These are phyloP conservation scores for Ogataea minuta DNA, from an alignment of 805 yeast genomes.

Conservation along the genomic window DNA sequence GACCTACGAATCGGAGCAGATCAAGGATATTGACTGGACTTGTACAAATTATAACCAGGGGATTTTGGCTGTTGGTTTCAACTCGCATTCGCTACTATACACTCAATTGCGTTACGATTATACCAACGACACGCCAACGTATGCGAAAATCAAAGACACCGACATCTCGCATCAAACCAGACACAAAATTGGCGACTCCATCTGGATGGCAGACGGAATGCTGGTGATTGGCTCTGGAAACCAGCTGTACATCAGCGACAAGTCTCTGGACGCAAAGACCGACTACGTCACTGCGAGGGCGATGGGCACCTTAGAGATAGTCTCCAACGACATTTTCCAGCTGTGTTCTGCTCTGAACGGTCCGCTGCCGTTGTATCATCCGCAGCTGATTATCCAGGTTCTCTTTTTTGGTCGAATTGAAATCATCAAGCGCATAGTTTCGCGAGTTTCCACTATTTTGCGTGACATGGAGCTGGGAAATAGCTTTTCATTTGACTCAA, in stretches of 20 bases:
- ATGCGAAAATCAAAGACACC: slow-evolving; percentile 69
- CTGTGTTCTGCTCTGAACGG: slow-evolving; percentile 81
- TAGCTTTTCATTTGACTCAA: slow-evolving; percentile 21
- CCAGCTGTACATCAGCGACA: slow-evolving; percentile 81
- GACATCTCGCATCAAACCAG: slow-evolving; percentile 70
- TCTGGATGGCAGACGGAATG: slow-evolving; percentile 79
- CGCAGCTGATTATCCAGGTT: slow-evolving; percentile 78
- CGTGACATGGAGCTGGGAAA: slow-evolving; percentile 49
- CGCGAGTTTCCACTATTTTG: slow-evolving; percentile 49
- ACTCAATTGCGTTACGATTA: slow-evolving; percentile 87
- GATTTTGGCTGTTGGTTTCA: slow-evolving; percentile 78
- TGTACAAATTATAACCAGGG: slow-evolving; percentile 63
- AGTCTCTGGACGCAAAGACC: slow-evolving; percentile 49
- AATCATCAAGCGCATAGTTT: slow-evolving; percentile 56
- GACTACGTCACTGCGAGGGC: slow-evolving; percentile 53
- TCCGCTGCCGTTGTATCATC: slow-evolving; percentile 86
- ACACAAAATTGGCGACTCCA: slow-evolving; percentile 83
- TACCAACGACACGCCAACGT: slow-evolving; percentile 75
- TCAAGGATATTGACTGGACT: slow-evolving; percentile 88
- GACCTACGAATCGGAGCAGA: slow-evolving; percentile 34
- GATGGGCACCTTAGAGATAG: slow-evolving; percentile 57
- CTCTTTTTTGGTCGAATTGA: slow-evolving; percentile 59
- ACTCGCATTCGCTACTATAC: slow-evolving; percentile 58
- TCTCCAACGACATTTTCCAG: slow-evolving; percentile 58
- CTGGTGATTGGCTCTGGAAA: slow-evolving; percentile 86